These are phyloP conservation scores for Oxyria digyna DNA, from an alignment of 148 eudicot genomes.

Conservation along the genomic window DNA sequence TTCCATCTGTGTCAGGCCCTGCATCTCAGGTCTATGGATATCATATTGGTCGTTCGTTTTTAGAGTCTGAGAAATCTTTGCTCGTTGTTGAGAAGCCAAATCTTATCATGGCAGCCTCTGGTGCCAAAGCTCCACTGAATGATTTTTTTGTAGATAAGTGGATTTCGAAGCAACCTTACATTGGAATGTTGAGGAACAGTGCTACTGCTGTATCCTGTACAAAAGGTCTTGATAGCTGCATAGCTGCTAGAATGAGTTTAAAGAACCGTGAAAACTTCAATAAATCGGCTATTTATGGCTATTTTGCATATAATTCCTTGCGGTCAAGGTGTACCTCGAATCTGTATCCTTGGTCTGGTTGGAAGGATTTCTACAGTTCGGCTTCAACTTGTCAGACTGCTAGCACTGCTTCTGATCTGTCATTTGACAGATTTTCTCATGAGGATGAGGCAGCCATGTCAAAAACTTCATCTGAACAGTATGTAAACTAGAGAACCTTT, in stretches of 20 bases:
- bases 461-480: constrained; percentile 43
- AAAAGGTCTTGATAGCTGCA: constrained; percentile 25
- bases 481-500: constrained; percentile 17
- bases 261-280: constrained; percentile 32
- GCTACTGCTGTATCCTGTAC: constrained; percentile 16
- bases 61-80: constrained; percentile 14
- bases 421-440: constrained; percentile 33
- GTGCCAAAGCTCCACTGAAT: constrained; percentile 25
- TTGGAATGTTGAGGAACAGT: constrained; percentile 19
- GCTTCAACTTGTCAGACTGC: constrained; percentile 34
- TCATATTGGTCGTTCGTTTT: constrained; percentile 37
- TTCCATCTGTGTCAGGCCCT: constrained; percentile 74
- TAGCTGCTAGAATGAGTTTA: constrained; percentile 42
- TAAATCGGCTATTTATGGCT: constrained; percentile 30
- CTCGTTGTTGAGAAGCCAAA: constrained; percentile 16
- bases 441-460: constrained; percentile 26
- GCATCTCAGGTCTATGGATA: constrained; percentile 52
- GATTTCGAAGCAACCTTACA: constrained; percentile 21
- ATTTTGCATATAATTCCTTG: constrained; percentile 33
- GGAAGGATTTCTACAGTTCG: constrained; percentile 32
- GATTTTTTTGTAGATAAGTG: constrained; percentile 26
- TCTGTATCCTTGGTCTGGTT: constrained; percentile 25
- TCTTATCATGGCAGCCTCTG: constrained; percentile 31
- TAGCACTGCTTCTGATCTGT: constrained; percentile 35
- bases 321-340: constrained; percentile 26